Evolutionary conservation across 116 monocot species (phyloP).

Genomic region (Trichopus zeylanicus): DNA sequence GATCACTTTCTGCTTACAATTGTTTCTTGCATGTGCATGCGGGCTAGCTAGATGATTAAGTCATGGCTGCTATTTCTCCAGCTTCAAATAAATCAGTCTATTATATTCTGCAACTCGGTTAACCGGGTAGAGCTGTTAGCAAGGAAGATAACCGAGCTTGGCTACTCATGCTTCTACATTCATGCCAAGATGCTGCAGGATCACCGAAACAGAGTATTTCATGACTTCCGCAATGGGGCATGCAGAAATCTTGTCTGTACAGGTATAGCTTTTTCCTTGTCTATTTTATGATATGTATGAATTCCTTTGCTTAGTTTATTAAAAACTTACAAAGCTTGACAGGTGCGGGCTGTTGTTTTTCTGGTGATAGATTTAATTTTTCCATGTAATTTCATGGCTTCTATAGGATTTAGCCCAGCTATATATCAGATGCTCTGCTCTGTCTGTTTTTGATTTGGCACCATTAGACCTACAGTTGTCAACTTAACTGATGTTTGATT

Average conservation of each 20-base stretch:
- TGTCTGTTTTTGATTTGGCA: too few species aligned
- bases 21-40: neutral
- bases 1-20: neutral
- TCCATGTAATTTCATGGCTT: too few species aligned
- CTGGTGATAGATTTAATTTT: too few species aligned
- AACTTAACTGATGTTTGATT: too few species aligned
- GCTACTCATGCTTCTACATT: conserved; percentile 99
- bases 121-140: conserved; percentile 93
- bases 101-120: conserved; percentile 97
- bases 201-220: conserved; percentile 84
- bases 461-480: too few species aligned
- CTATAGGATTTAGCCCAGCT: too few species aligned
- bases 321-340: neutral
- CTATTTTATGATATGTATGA: too few species aligned
- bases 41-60: neutral
- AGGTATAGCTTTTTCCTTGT: conserved; percentile 23
- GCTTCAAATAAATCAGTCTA: conserved; percentile 98
- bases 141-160: conserved; percentile 92
- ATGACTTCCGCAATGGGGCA: conserved; percentile 97
- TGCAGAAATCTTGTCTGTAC: conserved; percentile 97
- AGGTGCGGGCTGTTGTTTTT: too few species aligned
- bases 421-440: too few species aligned
- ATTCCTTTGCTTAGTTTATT: neutral
- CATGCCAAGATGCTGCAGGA: conserved; percentile 98
- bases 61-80: conserved; percentile 8